A percentile compares a stretch with the other conserved stretches of the same genome.
Conservation (phyloP, 441 rosid genomes). For the Metrosideros polymorpha region DNA sequence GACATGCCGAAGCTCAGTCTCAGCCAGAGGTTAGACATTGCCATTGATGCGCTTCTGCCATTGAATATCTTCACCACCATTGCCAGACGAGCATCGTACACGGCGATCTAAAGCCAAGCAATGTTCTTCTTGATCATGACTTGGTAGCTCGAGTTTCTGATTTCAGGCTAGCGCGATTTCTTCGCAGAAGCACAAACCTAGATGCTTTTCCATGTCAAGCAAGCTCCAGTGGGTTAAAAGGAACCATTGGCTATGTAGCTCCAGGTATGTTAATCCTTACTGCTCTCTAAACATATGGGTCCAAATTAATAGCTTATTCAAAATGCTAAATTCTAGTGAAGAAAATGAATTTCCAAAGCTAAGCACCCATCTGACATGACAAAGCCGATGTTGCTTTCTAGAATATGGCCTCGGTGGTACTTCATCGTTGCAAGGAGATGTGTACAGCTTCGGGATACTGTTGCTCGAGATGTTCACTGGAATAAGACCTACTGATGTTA, state of each 20-base stretch:
- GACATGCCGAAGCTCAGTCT: slow-evolving; percentile 22
- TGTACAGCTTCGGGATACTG: slow-evolving; percentile 41
- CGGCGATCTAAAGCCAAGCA: slow-evolving; percentile 52
- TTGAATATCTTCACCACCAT: slow-evolving; percentile 49
- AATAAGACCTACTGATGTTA: slow-evolving; percentile 23
- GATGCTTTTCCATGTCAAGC: slow-evolving; percentile 12
- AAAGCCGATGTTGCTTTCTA: not conserved
- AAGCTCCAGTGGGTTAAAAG: slow-evolving; percentile 34
- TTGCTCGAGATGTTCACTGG: slow-evolving; percentile 37
- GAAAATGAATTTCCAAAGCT: not conserved
- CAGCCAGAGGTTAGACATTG: slow-evolving; percentile 31
- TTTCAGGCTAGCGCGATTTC: slow-evolving; percentile 36
- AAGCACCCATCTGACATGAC: not conserved
- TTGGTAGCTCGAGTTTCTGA: slow-evolving; percentile 48
- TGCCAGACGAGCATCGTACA: slow-evolving; percentile 34
- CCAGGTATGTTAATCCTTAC: slow-evolving; percentile 26
- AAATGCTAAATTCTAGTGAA: not conserved
- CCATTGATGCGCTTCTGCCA: slow-evolving; percentile 35
- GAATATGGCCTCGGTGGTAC: slow-evolving; percentile 40
- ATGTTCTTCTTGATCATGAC: slow-evolving; percentile 31
- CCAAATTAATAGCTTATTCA: not conserved
- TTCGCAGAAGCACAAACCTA: not conserved
- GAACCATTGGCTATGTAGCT: slow-evolving; percentile 47
- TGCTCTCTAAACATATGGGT: not conserved
- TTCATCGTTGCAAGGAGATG: slow-evolving; percentile 41